phyloP scores from a whole-genome alignment of 1,284 basidiomycete species.

The Ustilago cynodontis region DNA sequence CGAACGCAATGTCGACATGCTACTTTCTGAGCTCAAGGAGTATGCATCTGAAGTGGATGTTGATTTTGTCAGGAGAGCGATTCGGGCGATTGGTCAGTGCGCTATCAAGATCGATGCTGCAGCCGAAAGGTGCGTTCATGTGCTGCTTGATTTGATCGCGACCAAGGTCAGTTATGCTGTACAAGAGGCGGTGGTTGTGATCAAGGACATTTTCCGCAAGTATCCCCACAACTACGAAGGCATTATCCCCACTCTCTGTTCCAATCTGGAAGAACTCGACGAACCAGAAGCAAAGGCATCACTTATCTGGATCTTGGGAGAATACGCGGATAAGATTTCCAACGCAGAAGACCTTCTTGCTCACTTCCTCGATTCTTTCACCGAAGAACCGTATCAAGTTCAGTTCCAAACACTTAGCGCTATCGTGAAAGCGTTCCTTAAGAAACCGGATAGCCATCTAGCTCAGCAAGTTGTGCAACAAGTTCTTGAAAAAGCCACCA shows the following conservation, averaged over 20 bases:
- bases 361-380: conserved; percentile 90
- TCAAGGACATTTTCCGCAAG: conserved; percentile 99
- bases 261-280: conserved; percentile 94
- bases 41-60: conserved; percentile 98
- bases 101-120: conserved; percentile 94
- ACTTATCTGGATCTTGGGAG: conserved; percentile 98
- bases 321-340: conserved; percentile 96
- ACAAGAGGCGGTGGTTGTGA: conserved; percentile 96
- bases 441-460: conserved; percentile 85
- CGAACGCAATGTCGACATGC: conserved; percentile 91
- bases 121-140: conserved; percentile 94
- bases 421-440: conserved; percentile 95
- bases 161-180: conserved; percentile 97
- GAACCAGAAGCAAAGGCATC: conserved; percentile 98
- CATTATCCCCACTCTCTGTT: conserved; percentile 92
- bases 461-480: conserved; percentile 86
- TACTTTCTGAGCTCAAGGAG: conserved; percentile 96
- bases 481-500: conserved; percentile 91
- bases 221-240: conserved; percentile 98
- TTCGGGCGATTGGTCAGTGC: conserved; percentile 94
- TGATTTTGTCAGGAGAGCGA: conserved; percentile 93
- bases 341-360: conserved; percentile 92
- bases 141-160: conserved; percentile 88
- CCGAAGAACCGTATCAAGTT: conserved; percentile 92
- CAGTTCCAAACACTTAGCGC: conserved; percentile 96